Evolutionary conservation across 768 basidiomycete species (phyloP).

Genomic region (Amyloporia xantha): DNA sequence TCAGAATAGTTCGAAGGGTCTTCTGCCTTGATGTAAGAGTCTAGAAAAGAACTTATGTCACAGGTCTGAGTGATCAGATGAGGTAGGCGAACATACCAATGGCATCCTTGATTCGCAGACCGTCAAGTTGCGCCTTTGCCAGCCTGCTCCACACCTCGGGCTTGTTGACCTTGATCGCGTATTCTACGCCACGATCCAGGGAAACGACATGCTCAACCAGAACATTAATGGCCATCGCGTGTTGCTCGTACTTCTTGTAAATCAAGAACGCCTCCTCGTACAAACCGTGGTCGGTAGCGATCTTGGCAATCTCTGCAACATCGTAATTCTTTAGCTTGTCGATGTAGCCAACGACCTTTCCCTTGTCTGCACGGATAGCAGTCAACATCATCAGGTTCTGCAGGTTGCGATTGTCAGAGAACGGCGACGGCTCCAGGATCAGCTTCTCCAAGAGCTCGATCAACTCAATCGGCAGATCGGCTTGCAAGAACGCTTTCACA

Average conservation of each 20-base stretch:
- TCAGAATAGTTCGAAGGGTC: slow-evolving; percentile 92
- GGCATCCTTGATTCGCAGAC: slow-evolving; percentile 94
- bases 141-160: slow-evolving; percentile 97
- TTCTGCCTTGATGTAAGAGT: slow-evolving; percentile 97
- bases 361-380: slow-evolving; percentile 95
- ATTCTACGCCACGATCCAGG: slow-evolving; percentile 93
- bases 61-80: background rate
- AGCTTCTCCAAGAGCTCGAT: slow-evolving; percentile 99
- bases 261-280: slow-evolving; percentile 96
- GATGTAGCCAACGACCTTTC: slow-evolving; percentile 97
- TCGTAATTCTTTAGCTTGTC: slow-evolving; percentile 97
- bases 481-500: slow-evolving; percentile 96
- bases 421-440: slow-evolving; percentile 93
- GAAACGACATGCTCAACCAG: slow-evolving; percentile 98
- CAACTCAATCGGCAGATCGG: slow-evolving; percentile 93
- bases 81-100: slow-evolving; percentile 54
- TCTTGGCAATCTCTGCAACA: slow-evolving; percentile 88
- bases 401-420: slow-evolving; percentile 95
- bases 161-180: slow-evolving; percentile 92
- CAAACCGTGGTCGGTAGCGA: slow-evolving; percentile 92
- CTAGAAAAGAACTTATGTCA: slow-evolving; percentile 33
- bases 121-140: slow-evolving; percentile 98
- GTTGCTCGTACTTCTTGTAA: slow-evolving; percentile 95
- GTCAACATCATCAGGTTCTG: slow-evolving; percentile 94
- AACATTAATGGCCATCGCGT: slow-evolving; percentile 94